phyloP scores from a whole-genome alignment of 2,329 filamentous ascomycete species.

The Colletotrichum kahawae region DNA sequence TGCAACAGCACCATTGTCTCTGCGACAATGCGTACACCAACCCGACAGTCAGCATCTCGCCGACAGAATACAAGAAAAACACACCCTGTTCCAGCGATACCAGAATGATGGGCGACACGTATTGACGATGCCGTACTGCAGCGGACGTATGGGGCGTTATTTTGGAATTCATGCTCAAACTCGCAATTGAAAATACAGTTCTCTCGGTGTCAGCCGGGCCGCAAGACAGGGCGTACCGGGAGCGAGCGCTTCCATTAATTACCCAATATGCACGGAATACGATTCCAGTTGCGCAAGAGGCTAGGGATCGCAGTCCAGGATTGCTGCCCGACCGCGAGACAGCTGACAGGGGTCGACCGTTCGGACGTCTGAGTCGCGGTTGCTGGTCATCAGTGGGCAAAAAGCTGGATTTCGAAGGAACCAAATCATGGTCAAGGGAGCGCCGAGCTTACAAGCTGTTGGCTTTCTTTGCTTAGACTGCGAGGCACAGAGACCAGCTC shows the following conservation, averaged over 20 bases:
- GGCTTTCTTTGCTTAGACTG: not conserved
- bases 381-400: not conserved
- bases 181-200: not conserved
- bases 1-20: not conserved
- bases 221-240: not conserved
- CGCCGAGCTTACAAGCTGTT: not conserved
- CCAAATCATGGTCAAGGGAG: not conserved
- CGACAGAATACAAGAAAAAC: not conserved
- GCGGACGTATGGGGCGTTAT: not conserved
- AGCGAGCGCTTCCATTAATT: constrained; percentile 1
- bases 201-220: not conserved
- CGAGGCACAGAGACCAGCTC: not conserved
- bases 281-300: not conserved
- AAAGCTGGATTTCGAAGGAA: not conserved
- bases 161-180: not conserved
- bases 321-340: constrained; percentile 21
- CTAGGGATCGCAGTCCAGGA: constrained; percentile 4
- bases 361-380: constrained; percentile 16
- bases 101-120: not conserved
- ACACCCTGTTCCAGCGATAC: not conserved
- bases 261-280: not conserved
- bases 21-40: not conserved
- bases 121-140: not conserved
- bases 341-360: constrained; percentile 3
- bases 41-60: not conserved